phyloP scores from a whole-genome alignment of 345 rosid genomes.

The Sonneratia caseolaris region DNA sequence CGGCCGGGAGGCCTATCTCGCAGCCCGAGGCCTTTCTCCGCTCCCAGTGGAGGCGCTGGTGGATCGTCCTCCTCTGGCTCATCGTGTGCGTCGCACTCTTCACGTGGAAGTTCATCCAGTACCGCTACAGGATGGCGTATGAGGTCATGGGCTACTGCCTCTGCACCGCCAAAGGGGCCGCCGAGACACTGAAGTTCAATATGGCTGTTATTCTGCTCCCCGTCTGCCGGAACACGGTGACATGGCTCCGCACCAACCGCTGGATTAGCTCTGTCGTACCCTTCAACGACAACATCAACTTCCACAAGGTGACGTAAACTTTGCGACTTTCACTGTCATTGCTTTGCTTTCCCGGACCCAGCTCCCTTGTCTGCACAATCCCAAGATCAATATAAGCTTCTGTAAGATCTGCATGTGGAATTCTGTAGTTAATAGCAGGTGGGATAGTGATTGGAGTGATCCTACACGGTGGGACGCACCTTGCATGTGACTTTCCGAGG shows the following conservation, averaged over 20 bases:
- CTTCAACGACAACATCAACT: constrained; percentile 46
- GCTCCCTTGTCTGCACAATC: no score
- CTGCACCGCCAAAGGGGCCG: constrained; percentile 52
- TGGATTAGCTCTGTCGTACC: constrained; percentile 29
- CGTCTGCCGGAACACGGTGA: constrained; percentile 38
- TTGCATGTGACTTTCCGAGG: constrained; percentile 50
- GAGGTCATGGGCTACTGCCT: constrained; percentile 57
- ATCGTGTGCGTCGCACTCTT: constrained; percentile 25
- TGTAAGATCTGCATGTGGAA: no score
- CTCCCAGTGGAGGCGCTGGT: constrained; percentile 34
- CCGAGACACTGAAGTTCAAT: constrained; percentile 49
- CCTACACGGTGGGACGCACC: constrained; percentile 53
- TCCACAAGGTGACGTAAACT: constrained; percentile 29
- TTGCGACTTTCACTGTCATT: no score
- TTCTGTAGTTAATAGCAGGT: constrained; percentile 32
- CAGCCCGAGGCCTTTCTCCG: constrained; percentile 28
- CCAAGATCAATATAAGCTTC: no score
- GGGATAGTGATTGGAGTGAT: constrained; percentile 47
- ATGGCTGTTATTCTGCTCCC: constrained; percentile 52
- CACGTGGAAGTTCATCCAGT: constrained; percentile 49
- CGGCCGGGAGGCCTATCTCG: constrained; percentile 8
- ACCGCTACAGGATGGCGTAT: constrained; percentile 31
- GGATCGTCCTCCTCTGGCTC: constrained; percentile 37
- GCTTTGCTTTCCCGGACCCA: no score
- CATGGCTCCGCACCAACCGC: constrained; percentile 36